Conservation (phyloP, 2,329 filamentous ascomycete genomes). For the Leptographium wingfieldii region DNA sequence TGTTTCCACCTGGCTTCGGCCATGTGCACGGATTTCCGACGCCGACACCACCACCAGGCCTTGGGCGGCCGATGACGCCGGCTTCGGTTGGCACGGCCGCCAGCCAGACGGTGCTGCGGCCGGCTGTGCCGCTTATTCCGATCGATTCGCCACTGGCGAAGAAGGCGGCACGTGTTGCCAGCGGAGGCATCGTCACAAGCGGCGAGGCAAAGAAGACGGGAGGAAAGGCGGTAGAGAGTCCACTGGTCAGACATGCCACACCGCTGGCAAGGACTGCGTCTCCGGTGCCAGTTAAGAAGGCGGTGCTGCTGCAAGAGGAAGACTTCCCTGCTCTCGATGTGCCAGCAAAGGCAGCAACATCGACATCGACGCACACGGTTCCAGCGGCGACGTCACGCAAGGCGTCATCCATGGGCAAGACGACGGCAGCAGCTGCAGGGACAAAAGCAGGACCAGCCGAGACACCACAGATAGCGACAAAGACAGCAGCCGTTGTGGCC, state of each 20-base stretch:
- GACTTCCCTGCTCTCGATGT: conserved; percentile 49
- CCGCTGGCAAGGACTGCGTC: neutral
- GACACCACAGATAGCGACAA: conserved; percentile 14
- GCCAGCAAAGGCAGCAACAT: conserved; percentile 25
- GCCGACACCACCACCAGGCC: conserved; percentile 18
- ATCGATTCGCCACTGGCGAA: neutral
- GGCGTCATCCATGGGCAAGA: conserved; percentile 13
- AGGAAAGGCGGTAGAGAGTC: neutral
- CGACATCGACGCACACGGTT: conserved; percentile 12
- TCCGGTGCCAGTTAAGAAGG: conserved; percentile 10
- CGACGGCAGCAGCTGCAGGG: conserved; percentile 19
- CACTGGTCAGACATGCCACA: neutral
- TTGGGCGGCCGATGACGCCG: conserved; percentile 8
- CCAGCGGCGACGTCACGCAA: conserved; percentile 15
- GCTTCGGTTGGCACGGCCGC: neutral
- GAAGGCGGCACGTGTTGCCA: conserved; percentile 1
- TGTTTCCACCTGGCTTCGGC: conserved; percentile 34
- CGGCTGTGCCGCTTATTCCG: conserved; percentile 1
- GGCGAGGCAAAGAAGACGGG: neutral
- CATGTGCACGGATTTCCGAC: conserved; percentile 5
- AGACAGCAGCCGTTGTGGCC: conserved; percentile 8
- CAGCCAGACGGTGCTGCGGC: neutral
- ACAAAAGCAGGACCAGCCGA: neutral
- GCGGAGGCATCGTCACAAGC: conserved; percentile 4
- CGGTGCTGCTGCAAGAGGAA: conserved; percentile 43